Evolutionary conservation across 257 asterid species (phyloP).

Genomic region (Scutellaria baicalensis): DNA sequence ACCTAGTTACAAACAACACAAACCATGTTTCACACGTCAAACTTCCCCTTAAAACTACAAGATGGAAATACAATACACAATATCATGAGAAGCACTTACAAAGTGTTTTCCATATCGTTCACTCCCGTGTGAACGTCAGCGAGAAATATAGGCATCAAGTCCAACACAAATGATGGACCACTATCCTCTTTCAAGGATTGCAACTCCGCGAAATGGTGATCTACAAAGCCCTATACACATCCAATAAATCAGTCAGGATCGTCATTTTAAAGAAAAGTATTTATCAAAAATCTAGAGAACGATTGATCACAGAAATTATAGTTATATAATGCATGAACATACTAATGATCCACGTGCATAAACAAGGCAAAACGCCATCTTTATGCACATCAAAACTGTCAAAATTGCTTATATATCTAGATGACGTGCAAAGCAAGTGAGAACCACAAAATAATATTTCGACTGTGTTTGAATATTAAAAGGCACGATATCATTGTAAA

Average conservation of each 20-base stretch:
- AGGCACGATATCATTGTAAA: neutral
- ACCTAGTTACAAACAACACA: constrained; percentile 20
- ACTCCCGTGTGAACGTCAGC: constrained; percentile 8
- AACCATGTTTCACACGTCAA: neutral
- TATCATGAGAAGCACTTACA: constrained; percentile 27
- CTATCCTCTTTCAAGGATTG: constrained; percentile 27
- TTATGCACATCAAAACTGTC: neutral
- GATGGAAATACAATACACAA: neutral
- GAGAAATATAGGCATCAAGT: constrained; percentile 23
- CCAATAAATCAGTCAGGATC: neutral
- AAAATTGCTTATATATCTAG: neutral
- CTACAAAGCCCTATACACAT: constrained; percentile 31
- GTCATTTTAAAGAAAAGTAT: neutral
- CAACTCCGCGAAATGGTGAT: constrained; percentile 25
- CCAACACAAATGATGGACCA: constrained; percentile 29
- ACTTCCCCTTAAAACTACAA: neutral
- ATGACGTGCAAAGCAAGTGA: neutral
- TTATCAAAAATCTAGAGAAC: neutral
- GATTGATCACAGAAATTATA: neutral
- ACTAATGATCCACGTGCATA: neutral
- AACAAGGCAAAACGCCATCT: neutral
- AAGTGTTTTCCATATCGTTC: constrained; percentile 2
- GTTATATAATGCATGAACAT: neutral
- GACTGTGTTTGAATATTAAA: neutral
- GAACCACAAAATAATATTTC: neutral